These are phyloP conservation scores for Heliamphora pulchella DNA, from an alignment of 179 eudicot genomes.

Conservation along the genomic window DNA sequence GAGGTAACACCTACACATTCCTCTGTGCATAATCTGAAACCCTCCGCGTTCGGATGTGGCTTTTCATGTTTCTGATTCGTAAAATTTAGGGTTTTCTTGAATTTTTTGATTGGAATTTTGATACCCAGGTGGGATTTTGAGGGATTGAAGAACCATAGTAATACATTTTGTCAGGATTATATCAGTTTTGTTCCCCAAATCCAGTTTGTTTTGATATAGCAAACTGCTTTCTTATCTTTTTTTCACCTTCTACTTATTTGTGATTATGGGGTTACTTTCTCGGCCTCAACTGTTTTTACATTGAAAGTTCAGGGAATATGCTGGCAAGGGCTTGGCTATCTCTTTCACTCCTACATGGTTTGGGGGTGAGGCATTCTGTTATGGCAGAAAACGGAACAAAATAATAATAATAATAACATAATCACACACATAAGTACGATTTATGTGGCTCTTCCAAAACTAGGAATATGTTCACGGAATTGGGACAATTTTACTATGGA, in stretches of 20 bases:
- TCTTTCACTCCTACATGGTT: not conserved
- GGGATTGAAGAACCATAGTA: no score
- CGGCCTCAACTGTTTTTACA: not conserved
- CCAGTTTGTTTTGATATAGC: not conserved
- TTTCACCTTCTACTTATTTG: not conserved
- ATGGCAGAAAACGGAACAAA: no score
- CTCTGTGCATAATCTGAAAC: not conserved
- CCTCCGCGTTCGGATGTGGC: slow-evolving; percentile 6
- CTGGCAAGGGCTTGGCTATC: not conserved
- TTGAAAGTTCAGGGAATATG: not conserved
- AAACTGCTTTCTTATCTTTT: not conserved
- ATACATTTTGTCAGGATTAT: not conserved
- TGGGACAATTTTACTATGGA: no score
- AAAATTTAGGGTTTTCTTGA: not conserved
- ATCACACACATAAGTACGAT: no score
- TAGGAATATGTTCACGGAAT: no score
- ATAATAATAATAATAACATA: no score
- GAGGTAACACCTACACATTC: slow-evolving; percentile 14
- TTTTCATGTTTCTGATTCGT: not conserved
- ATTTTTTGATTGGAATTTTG: not conserved
- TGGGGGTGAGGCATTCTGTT: no score
- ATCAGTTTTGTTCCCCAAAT: not conserved
- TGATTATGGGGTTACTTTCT: not conserved
- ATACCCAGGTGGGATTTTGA: not conserved
- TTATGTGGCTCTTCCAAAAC: no score